These are phyloP conservation scores for Amanita polypyramis DNA, from an alignment of 768 basidiomycete genomes.

Conservation along the genomic window DNA sequence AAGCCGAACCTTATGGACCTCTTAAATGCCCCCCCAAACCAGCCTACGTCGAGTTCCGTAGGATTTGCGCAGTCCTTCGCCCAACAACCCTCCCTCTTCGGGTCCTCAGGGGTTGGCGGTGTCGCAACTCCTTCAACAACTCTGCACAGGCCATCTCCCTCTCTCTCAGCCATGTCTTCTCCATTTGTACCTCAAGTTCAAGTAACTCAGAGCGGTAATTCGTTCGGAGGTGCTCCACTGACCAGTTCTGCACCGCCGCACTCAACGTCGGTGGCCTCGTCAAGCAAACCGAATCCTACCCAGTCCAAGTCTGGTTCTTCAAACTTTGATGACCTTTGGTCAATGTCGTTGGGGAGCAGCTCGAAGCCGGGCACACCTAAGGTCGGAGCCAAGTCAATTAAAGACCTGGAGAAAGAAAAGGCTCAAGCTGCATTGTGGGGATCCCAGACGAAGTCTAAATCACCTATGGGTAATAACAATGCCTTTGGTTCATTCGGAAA, in stretches of 20 bases:
- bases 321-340: slow-evolving; percentile 88
- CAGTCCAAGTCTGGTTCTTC: slow-evolving; percentile 26
- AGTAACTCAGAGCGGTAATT: slow-evolving; percentile 21
- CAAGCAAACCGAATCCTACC: slow-evolving; percentile 14
- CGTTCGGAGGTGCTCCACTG: slow-evolving; percentile 12
- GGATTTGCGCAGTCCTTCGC: slow-evolving; percentile 19
- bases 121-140: slow-evolving; percentile 10
- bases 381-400: slow-evolving; percentile 61
- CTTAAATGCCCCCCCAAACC: slow-evolving; percentile 25
- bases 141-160: slow-evolving; percentile 27
- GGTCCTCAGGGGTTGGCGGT: slow-evolving; percentile 5
- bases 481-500: slow-evolving; percentile 25
- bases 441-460: slow-evolving; percentile 11
- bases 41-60: slow-evolving; percentile 19
- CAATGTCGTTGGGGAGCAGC: slow-evolving; percentile 55
- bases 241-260: not conserved
- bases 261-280: not conserved
- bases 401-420: slow-evolving; percentile 86
- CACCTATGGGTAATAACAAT: not conserved
- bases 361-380: slow-evolving; percentile 25
- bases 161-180: slow-evolving; percentile 24
- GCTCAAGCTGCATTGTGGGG: slow-evolving; percentile 78
- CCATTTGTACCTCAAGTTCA: slow-evolving; percentile 15
- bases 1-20: slow-evolving; percentile 40
- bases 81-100: slow-evolving; percentile 16